Conservation (phyloP, 2,329 filamentous ascomycete genomes). For the Aspergillus phoenicis region DNA sequence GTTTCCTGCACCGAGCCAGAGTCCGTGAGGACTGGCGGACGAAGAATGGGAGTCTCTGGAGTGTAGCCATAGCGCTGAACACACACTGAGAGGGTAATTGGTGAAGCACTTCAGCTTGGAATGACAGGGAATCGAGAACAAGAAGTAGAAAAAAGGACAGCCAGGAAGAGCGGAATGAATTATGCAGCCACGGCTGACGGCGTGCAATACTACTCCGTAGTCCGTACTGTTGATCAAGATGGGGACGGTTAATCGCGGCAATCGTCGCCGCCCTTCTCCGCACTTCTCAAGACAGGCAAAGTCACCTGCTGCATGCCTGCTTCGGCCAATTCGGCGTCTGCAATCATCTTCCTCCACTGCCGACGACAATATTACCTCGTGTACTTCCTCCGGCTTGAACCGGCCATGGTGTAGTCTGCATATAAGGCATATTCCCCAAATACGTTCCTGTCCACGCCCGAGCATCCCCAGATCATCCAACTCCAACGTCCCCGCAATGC, state of each 20-base stretch:
- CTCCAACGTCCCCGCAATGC: slow-evolving; percentile 36
- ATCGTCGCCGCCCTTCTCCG: slow-evolving; percentile 1
- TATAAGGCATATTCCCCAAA: background rate
- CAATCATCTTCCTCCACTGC: background rate
- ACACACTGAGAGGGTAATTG: background rate
- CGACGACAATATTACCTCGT: background rate
- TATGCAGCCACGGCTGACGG: slow-evolving; percentile 2
- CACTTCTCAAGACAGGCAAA: background rate
- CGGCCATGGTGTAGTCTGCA: background rate
- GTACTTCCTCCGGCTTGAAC: background rate
- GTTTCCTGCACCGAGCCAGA: slow-evolving; percentile 27
- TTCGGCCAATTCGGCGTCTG: background rate
- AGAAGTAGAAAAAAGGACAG: background rate
- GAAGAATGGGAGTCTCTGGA: slow-evolving; percentile 34
- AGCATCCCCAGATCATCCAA: slow-evolving; percentile 7
- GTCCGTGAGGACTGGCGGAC: slow-evolving; percentile 37
- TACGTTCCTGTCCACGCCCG: background rate
- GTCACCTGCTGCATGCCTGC: background rate
- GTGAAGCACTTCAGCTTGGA: background rate
- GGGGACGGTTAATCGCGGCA: background rate
- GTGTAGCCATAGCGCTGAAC: slow-evolving; percentile 34
- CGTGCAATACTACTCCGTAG: background rate
- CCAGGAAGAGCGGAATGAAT: background rate
- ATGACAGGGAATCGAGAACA: background rate
- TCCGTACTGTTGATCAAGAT: background rate